phyloP scores from a whole-genome alignment of 2,329 filamentous ascomycete species.

The Verticillium alfalfae region DNA sequence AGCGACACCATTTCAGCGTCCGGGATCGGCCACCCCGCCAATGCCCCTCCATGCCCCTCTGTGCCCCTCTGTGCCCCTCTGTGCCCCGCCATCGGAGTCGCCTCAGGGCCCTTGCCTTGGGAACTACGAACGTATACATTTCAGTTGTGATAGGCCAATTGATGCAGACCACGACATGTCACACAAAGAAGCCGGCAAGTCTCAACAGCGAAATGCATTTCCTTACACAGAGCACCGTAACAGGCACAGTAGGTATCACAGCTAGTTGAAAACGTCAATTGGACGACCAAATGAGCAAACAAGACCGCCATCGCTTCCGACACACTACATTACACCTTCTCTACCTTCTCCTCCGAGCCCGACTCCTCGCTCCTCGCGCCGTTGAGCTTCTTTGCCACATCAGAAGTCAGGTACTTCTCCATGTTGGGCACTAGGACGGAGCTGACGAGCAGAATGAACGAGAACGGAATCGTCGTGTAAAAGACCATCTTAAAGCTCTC shows the following conservation, averaged over 20 bases:
- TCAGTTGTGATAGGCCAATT: background rate
- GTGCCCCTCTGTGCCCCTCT: background rate
- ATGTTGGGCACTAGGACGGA: slow-evolving; percentile 33
- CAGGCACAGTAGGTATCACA: background rate
- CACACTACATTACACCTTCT: background rate
- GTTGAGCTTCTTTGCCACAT: slow-evolving; percentile 38
- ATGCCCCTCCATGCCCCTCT: background rate
- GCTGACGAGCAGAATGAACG: slow-evolving; percentile 27
- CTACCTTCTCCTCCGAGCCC: background rate
- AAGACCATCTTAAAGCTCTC: slow-evolving; percentile 38
- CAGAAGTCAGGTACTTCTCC: slow-evolving; percentile 33
- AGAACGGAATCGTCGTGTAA: slow-evolving; percentile 31
- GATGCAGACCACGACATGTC: background rate
- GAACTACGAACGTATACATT: background rate
- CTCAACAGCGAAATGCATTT: background rate
- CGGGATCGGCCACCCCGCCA: slow-evolving; percentile 13
- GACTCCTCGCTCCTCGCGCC: background rate
- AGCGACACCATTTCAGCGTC: background rate
- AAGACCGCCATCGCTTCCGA: background rate
- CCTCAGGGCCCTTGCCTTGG: background rate
- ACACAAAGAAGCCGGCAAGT: no score
- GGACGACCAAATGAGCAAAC: background rate
- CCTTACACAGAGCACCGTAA: background rate
- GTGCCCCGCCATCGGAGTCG: slow-evolving; percentile 13
- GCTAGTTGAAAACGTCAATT: background rate